Percentiles rank a stretch among this genome's conserved stretches.
Conservation (phyloP, 306 rosid species). For the Morella rubra region DNA sequence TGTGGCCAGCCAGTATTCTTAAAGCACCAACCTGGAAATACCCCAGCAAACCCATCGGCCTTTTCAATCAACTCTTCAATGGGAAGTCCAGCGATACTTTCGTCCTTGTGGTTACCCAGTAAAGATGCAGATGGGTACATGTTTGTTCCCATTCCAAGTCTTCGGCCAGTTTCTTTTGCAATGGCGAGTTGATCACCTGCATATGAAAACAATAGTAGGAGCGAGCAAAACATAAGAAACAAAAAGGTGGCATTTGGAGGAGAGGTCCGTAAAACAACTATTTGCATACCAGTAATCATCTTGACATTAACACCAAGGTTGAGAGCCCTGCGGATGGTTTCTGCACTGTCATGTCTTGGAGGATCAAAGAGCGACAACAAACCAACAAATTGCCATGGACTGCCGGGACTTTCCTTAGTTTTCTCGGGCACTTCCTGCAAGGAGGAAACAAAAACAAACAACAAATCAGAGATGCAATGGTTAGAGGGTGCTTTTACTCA, state of each 20-base stretch:
- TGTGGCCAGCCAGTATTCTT: background rate
- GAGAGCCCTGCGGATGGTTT: slow-evolving; percentile 93
- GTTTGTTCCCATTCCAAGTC: slow-evolving; percentile 99
- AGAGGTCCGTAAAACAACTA: background rate
- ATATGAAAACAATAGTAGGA: slow-evolving; percentile 12
- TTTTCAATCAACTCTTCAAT: slow-evolving; percentile 93
- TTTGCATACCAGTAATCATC: slow-evolving; percentile 88
- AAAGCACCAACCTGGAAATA: slow-evolving; percentile 75
- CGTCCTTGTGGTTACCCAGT: slow-evolving; percentile 92
- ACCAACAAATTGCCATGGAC: slow-evolving; percentile 95
- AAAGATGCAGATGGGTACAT: slow-evolving; percentile 96
- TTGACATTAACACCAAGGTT: slow-evolving; percentile 97
- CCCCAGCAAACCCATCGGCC: slow-evolving; percentile 99
- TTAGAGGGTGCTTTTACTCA: background rate
- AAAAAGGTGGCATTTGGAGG: background rate
- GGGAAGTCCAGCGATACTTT: slow-evolving; percentile 78
- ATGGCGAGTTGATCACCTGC: slow-evolving; percentile 98
- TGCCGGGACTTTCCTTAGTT: slow-evolving; percentile 68
- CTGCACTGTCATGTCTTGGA: slow-evolving; percentile 98
- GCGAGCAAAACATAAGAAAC: slow-evolving; percentile 15
- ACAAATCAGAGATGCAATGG: background rate
- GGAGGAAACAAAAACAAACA: background rate
- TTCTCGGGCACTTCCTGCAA: slow-evolving; percentile 88
- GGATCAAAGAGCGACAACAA: slow-evolving; percentile 91
- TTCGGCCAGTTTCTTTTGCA: slow-evolving; percentile 93